Conservation (phyloP, 257 asterid genomes). For the Buddleja alternifolia region DNA sequence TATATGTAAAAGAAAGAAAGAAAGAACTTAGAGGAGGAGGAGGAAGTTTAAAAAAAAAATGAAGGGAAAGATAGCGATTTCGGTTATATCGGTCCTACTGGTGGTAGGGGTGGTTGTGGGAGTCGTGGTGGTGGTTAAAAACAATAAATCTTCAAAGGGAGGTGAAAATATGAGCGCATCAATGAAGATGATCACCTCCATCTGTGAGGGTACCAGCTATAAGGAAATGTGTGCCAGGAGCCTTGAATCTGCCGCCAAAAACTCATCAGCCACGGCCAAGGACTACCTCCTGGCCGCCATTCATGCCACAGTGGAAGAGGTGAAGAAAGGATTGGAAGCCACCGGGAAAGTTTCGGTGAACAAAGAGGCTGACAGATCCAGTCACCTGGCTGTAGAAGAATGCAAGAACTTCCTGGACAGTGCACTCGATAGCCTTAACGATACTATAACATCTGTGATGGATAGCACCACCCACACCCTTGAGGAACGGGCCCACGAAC, state of each 20-base stretch:
- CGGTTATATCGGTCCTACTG: conserved; percentile 52
- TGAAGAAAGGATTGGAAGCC: conserved; percentile 38
- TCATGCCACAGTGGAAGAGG: conserved; percentile 40
- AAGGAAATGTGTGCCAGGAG: conserved; percentile 57
- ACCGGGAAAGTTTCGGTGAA: conserved; percentile 30
- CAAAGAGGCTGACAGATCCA: conserved; percentile 37
- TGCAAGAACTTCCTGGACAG: conserved; percentile 58
- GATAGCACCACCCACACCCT: conserved; percentile 42
- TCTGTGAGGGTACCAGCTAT: conserved; percentile 53
- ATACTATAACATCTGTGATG: conserved; percentile 36
- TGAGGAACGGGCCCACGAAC: conserved; percentile 42
- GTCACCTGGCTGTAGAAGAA: conserved; percentile 53
- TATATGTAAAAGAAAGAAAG: neutral
- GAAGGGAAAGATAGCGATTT: conserved; percentile 46
- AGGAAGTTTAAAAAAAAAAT: conserved; percentile 10
- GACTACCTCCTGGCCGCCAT: conserved; percentile 64
- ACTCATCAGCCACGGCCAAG: conserved; percentile 50
- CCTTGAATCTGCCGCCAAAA: conserved; percentile 46
- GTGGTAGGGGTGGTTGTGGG: conserved; percentile 66
- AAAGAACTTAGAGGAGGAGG: too few species aligned
- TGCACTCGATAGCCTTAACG: conserved; percentile 51
- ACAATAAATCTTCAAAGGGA: neutral
- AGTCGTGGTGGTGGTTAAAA: conserved; percentile 39
- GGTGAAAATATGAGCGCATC: conserved; percentile 16
- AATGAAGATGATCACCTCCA: conserved; percentile 50